Evolutionary conservation across 495 filamentous ascomycete genomes (phyloP), one percentile per base, ranked within the genome.

Genomic region (Penicillium silybi): DNA sequence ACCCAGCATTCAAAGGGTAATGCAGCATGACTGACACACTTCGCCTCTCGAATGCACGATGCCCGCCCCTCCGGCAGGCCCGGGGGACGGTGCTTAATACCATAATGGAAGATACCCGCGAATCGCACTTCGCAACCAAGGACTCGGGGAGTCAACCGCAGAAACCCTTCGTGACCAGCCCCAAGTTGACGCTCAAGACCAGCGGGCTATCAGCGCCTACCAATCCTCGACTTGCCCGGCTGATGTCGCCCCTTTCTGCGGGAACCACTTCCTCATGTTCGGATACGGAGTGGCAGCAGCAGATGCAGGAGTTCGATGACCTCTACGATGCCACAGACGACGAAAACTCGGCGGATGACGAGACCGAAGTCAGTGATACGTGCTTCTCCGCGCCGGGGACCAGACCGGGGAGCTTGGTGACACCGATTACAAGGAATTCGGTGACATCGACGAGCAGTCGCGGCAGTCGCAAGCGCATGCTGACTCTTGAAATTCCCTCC

Each of bases 281-380:
- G 11, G 73, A 76, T 53, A 61, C 57, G 23, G 73, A 76, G 57
- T 75, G 73, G 72, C 69, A 74, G 50, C 61, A 69, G 49, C 71
- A 71, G 58, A 65, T 79, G 75, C 53, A 69, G 65, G 57, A 69
- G 27, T 92, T 91, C 63, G 89, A 93, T 62, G 89, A 93, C 52
- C 69, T 96, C 18, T 95, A 95, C 59, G 89, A 95, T 65, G 77
- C 88, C 27, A 89, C 87, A 7, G 84, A 87, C 40, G 82, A 87
- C 46, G 89, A 95, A 40, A 50, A 49, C 20, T 41, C 53, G 34
- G 55, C 56, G 16, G 58, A 61, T 37, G 62, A 63, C 32, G 49
- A 57, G 44, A 80, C 85, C 6, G 62, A 74, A 18, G 58, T 78
- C 56, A 66, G 74, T 66, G 62, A 79, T 63, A 69, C 76, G 43